Base-by-base conservation (phyloP, 768 basidiomycete genomes). In the Harrya chromipes region DNA sequence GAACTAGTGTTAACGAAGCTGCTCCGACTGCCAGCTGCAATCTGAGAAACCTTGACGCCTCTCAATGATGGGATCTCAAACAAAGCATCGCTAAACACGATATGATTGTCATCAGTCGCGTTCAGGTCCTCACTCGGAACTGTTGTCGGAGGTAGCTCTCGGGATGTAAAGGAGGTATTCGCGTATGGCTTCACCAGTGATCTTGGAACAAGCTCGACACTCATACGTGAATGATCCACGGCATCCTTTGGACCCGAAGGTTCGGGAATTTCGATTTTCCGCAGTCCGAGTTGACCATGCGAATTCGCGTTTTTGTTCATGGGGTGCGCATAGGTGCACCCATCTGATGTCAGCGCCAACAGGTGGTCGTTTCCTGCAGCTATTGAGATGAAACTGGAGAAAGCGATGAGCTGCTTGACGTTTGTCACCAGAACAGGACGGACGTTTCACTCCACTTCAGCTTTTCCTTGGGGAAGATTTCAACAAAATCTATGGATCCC, bases 241-340 rank as follows among this genome's bases (percentile, higher is more conserved):
- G 44, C 20, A 24, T 38, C 52, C 46, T 63, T 41, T 52, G 39
- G 53, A 40, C 46, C 61, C 44, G 51, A 54, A 45, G 61, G 61
- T 31, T 71, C 58, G 29, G 67, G 65, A 2, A 87, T 73, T 43
- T 80, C 70, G 42, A 85, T 76, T 53, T 80, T 81, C 24, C 83
- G 80, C 56, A 88, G 76, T 7, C 93, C 94, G 8, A 97, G 81
- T 63, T 97, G 94, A 1, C 90, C 88, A 62, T 83, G 80, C 1
- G 78, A 70, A 68, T 97, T 97, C 24, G 87, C 93, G 9, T 77
- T 65, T 54, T 81, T 81, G 54, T 80, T 81, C 37, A 90, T 73
- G 0, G 94, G 90, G 60, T 90, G 82, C 3, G 83, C 79, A 63
- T 88, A 93, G 5, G 87, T 78, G 40, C 90, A 85, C 3, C 92